Percentiles rank a stretch among this genome's conserved stretches.
Evolutionary conservation across 306 rosid genomes (phyloP).

Genomic region (Glycine latifolia): DNA sequence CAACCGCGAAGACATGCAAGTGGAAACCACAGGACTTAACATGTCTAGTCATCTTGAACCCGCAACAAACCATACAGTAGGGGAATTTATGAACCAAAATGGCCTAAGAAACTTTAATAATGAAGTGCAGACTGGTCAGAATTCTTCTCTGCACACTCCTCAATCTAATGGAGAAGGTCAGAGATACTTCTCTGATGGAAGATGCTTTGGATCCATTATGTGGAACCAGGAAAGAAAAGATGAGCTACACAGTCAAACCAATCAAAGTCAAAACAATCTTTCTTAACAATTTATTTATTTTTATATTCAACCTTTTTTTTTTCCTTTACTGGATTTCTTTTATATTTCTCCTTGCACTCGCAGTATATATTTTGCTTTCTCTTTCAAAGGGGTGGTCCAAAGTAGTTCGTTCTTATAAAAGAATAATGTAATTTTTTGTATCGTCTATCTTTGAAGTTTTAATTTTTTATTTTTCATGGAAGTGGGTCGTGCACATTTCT

Average conservation of each 20-base stretch:
- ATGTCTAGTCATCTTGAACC: slow-evolving; percentile 58
- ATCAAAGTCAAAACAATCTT: slow-evolving; percentile 56
- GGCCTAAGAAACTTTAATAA: slow-evolving; percentile 48
- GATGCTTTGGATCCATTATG: slow-evolving; percentile 49
- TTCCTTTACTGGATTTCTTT: neutral
- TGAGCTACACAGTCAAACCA: slow-evolving; percentile 48
- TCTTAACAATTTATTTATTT: slow-evolving; percentile 30
- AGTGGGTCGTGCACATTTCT: slow-evolving; percentile 37
- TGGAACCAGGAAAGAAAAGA: slow-evolving; percentile 62
- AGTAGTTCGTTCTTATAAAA: slow-evolving; percentile 37
- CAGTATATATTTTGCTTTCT: slow-evolving; percentile 47
- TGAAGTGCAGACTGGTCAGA: slow-evolving; percentile 51
- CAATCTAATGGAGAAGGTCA: slow-evolving; percentile 55
- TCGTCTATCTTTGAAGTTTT: slow-evolving; percentile 15
- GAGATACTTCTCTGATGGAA: slow-evolving; percentile 57
- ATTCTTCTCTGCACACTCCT: slow-evolving; percentile 49
- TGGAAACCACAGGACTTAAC: slow-evolving; percentile 56
- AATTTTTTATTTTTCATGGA: slow-evolving; percentile 11
- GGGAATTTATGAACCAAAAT: slow-evolving; percentile 51
- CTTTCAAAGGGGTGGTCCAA: slow-evolving; percentile 41
- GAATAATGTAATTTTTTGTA: slow-evolving; percentile 46
- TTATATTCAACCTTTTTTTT: neutral
- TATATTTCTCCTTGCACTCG: slow-evolving; percentile 22
- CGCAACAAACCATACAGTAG: slow-evolving; percentile 42
- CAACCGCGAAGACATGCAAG: slow-evolving; percentile 63